Conservation (phyloP, 208 protist genomes). For the Angomonas deanei region DNA sequence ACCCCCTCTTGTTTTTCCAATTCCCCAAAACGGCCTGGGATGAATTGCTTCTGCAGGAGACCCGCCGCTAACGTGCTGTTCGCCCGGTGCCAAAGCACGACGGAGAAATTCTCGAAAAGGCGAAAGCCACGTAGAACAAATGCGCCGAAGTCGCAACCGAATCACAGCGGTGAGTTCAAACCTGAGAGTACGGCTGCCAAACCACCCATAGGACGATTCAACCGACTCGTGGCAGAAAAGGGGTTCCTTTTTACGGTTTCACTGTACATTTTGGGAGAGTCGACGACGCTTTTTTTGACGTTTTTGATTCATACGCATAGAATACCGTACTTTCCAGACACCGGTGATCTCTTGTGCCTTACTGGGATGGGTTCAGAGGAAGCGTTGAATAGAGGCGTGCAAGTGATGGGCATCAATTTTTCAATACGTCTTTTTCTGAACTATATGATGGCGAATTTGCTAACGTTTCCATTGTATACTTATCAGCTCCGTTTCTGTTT, state of each 20-base stretch:
- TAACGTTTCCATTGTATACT: conserved; percentile 46
- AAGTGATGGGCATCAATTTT: conserved; percentile 37
- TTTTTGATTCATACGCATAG: conserved; percentile 53
- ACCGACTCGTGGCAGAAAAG: conserved; percentile 36
- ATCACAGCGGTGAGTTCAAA: too few relatives aligned
- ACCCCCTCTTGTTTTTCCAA: background rate
- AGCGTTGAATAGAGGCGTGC: conserved; percentile 35
- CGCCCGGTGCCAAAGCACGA: too few relatives aligned
- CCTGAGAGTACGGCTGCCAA: background rate
- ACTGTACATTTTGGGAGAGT: conserved; percentile 70
- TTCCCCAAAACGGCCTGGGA: background rate
- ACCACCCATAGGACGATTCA: conserved; percentile 46
- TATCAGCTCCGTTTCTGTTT: conserved; percentile 47
- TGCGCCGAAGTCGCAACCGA: too few relatives aligned
- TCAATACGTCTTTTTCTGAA: conserved; percentile 58
- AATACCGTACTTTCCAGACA: conserved; percentile 45
- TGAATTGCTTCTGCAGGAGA: too few relatives aligned
- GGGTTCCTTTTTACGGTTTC: conserved; percentile 53
- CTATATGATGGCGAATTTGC: conserved; percentile 54
- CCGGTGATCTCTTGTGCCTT: conserved; percentile 27
- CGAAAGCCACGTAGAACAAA: too few relatives aligned
- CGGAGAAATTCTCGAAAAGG: too few relatives aligned
- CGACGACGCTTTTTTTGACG: conserved; percentile 34
- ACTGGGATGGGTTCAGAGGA: conserved; percentile 17
- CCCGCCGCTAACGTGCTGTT: background rate